A percentile compares a stretch with the other conserved stretches of the same genome.
phyloP scores from a whole-genome alignment of 192 early-diverging fungal species.

The Backusella tuberculispora region DNA sequence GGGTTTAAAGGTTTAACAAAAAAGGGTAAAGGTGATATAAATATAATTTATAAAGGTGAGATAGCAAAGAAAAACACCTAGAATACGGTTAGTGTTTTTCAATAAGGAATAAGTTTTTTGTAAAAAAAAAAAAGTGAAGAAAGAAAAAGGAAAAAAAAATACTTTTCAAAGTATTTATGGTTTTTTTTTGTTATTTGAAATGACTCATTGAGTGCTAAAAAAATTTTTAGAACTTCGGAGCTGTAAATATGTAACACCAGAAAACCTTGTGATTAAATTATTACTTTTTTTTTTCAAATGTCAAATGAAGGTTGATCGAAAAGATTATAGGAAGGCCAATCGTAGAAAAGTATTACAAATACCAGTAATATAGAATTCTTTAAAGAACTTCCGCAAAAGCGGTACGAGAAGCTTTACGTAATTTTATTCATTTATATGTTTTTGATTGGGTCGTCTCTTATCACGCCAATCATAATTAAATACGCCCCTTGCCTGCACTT shows the following conservation, averaged over 20 bases:
- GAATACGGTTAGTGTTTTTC: not conserved
- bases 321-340: not conserved
- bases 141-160: not conserved
- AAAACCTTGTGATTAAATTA: conserved; percentile 12
- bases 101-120: not conserved
- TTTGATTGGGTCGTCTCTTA: not conserved
- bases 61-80: conserved; percentile 1
- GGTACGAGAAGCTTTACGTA: not conserved
- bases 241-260: conserved; percentile 1
- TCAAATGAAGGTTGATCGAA: not conserved
- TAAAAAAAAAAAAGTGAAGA: not conserved
- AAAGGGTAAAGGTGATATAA: not conserved
- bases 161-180: conserved; percentile 6
- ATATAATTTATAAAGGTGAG: not conserved
- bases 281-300: not conserved
- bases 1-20: conserved; percentile 25
- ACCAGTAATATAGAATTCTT: not conserved
- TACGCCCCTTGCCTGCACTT: not conserved
- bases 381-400: not conserved
- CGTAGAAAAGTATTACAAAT: not conserved
- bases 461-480: conserved; percentile 14
- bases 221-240: not conserved
- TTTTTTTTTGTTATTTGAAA: conserved; percentile 6
- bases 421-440: not conserved
- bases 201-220: conserved; percentile 11